A percentile compares a stretch with the other conserved stretches of the same genome.
Conservation (phyloP, 345 rosid species). For the Aquilaria yunnanensis region DNA sequence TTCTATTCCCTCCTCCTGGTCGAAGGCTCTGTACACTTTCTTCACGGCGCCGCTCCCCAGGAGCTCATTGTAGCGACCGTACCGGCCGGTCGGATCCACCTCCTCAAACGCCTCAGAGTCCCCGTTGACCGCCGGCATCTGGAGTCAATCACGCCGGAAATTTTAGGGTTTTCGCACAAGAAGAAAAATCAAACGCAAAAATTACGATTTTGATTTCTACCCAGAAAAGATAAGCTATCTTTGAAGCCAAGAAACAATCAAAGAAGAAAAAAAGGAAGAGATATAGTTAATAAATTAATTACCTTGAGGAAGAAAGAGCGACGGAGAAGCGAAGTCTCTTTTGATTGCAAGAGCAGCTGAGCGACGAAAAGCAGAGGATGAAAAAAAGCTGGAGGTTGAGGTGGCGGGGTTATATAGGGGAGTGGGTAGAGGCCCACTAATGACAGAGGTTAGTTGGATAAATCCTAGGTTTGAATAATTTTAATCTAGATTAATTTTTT, state of each 20-base stretch:
- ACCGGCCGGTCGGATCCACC: slow-evolving; percentile 69
- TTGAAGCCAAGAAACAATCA: not conserved
- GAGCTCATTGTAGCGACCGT: slow-evolving; percentile 64
- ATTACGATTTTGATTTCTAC: not conserved
- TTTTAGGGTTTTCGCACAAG: no score
- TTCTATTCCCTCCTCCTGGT: slow-evolving; percentile 86
- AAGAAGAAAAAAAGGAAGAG: not conserved
- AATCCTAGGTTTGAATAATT: no score
- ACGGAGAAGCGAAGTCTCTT: no score
- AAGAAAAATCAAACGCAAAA: not conserved
- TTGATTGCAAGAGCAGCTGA: no score
- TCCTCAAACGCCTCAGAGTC: slow-evolving; percentile 70
- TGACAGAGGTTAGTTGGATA: no score
- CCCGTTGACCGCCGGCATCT: slow-evolving; percentile 51
- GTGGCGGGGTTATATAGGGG: no score
- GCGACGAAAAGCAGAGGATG: no score
- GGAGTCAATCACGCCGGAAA: not conserved
- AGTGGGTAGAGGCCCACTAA: no score
- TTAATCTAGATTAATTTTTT: no score
- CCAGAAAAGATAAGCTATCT: not conserved
- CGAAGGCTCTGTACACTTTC: slow-evolving; percentile 83
- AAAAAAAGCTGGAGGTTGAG: no score
- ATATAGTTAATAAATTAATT: no score
- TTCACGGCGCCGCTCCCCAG: slow-evolving; percentile 72
- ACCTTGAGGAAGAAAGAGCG: no score